These are phyloP conservation scores for Amoebophrya sp. DNA, from an alignment of 169 alveolate genomes.

Conservation along the genomic window DNA sequence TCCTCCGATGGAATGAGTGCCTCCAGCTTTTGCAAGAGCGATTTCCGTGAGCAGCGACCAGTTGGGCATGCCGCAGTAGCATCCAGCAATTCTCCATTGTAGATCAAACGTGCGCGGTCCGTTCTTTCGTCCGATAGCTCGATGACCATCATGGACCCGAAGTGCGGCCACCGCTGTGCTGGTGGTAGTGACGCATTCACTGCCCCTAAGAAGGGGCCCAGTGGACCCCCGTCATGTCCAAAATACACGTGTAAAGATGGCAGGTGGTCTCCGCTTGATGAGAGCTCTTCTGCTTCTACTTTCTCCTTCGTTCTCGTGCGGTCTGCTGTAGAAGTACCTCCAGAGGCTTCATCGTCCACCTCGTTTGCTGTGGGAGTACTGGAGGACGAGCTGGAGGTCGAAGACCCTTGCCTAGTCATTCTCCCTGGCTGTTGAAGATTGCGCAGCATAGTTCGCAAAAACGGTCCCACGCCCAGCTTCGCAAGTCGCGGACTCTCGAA, in stretches of 20 bases:
- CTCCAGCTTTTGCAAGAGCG: neutral
- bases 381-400: too few species aligned
- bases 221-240: neutral
- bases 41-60: neutral
- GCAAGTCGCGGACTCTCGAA: neutral
- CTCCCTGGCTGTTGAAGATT: too few species aligned
- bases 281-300: too few species aligned
- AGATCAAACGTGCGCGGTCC: neutral
- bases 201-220: neutral
- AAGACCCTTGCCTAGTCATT: too few species aligned
- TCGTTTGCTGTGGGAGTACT: too few species aligned
- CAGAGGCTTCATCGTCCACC: neutral
- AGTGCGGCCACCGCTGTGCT: neutral
- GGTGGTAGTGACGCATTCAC: neutral
- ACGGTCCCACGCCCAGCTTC: neutral
- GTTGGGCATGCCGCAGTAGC: neutral
- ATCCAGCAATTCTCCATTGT: neutral
- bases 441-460: too few species aligned
- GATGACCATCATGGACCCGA: neutral
- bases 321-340: neutral
- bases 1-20: neutral
- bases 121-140: too few species aligned
- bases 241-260: neutral
- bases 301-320: too few species aligned
- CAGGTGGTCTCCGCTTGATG: too few species aligned